Base-by-base conservation (phyloP, 768 basidiomycete species). In the Mycena vitilis region DNA sequence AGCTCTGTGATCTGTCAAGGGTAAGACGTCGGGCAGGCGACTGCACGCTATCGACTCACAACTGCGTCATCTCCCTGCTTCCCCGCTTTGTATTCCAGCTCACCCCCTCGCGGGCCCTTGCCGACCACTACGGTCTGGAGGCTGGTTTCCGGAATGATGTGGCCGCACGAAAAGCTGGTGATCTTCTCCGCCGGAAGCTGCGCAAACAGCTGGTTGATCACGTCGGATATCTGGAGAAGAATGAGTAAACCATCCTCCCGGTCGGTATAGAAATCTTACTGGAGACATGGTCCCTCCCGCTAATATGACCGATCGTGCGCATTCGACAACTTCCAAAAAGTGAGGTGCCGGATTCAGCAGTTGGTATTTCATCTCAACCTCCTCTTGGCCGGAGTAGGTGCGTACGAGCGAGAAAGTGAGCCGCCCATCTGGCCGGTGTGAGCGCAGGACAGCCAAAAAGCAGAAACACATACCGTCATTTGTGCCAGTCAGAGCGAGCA, bases 261-360 rank as follows among this genome's bases (percentile, higher is more conserved):
- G 66, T 37, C 60, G 54, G 30, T 45, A 51, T 36, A 23, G n/a
- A 20, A 64, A 52, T 73, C 81, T 60, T 80, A 98, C 95, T n/a
- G 97, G 97, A 9, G 95, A 95, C 98, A 99, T 98, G 0, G 97
- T 99, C 6, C 97, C 97, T 11, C 97, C 97, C 10, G 98, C 97
- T 45, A 99, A 83, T 36, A 99, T 81, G n/a, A 99, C 90, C 4
- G 93, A 87, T 44, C 95, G 83, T 1, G 96, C 95, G 30, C 85
- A 83, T 22, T 95, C 89, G 0, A 95, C 88, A 8, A 98, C 87
- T n/a, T 95, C 92, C 62, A 85, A 82, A 75, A 99, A 99, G 65
- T 90, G 85, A 8, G 94, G 92, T 1, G 94, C 88, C 2, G 98
- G 96, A 74, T 99, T 98, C 25, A 99, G 86, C 22, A 95, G 89